These are phyloP conservation scores for Chlorella sp. DNA, from an alignment of 139 green algal species.

Conservation along the genomic window DNA sequence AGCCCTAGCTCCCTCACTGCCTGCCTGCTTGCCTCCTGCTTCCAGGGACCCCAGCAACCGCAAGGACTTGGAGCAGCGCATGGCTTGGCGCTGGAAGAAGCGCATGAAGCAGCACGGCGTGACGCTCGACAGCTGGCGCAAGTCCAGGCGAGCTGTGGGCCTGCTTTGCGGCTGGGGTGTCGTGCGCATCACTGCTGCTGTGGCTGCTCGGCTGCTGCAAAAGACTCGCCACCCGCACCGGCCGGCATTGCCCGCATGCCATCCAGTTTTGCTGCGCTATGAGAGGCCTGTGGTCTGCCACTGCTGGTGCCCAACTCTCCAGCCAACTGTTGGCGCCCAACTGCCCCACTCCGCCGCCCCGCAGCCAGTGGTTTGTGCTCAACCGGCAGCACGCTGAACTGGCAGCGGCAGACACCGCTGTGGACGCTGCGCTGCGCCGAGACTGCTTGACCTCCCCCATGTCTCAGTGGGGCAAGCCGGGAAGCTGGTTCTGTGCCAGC, in stretches of 20 bases:
- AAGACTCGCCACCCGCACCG: too few species aligned
- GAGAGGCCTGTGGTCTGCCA: too few species aligned
- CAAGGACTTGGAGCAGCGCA: neutral
- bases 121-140: neutral
- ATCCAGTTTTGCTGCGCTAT: too few species aligned
- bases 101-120: neutral
- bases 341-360: neutral
- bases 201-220: too few species aligned
- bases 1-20: too few species aligned
- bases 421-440: slow-evolving; percentile 32
- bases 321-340: too few species aligned
- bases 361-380: slow-evolving; percentile 39
- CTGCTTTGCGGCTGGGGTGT: too few species aligned
- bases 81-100: neutral
- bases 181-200: too few species aligned
- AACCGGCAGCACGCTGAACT: slow-evolving; percentile 39
- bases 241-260: too few species aligned
- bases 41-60: neutral
- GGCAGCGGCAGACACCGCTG: slow-evolving; percentile 23
- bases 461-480: neutral
- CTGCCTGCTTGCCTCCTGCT: neutral
- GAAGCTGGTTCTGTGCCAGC: slow-evolving; percentile 29
- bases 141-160: neutral
- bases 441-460: neutral
- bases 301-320: too few species aligned